phyloP scores from a whole-genome alignment of 2,329 filamentous ascomycete genomes.

The Tolypocladium guangdongense region DNA sequence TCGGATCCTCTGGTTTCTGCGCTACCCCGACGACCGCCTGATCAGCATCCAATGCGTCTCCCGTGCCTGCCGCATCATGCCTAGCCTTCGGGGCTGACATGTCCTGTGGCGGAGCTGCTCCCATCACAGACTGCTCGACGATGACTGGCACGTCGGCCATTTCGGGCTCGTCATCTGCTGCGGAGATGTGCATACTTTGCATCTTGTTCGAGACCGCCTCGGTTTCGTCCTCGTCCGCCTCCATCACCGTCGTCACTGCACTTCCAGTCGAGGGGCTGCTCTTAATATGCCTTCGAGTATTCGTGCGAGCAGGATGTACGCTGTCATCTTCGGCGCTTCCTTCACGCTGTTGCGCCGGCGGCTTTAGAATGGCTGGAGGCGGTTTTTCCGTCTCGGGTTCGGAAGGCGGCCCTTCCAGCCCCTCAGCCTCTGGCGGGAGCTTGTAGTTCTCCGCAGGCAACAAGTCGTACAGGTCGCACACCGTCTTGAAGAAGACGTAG shows the following conservation, averaged over 20 bases:
- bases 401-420: slow-evolving; percentile 45
- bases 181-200: slow-evolving; percentile 34
- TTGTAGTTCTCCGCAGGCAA: slow-evolving; percentile 94
- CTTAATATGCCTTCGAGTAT: slow-evolving; percentile 70
- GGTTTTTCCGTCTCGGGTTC: slow-evolving; percentile 31
- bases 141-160: slow-evolving; percentile 29
- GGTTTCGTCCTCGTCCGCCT: slow-evolving; percentile 67
- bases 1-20: neutral
- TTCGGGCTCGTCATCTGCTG: slow-evolving; percentile 42
- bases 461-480: slow-evolving; percentile 84
- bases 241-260: slow-evolving; percentile 69
- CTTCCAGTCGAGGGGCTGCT: slow-evolving; percentile 72
- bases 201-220: slow-evolving; percentile 35
- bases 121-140: slow-evolving; percentile 24
- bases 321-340: slow-evolving; percentile 33
- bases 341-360: slow-evolving; percentile 17
- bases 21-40: slow-evolving; percentile 1
- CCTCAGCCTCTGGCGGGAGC: slow-evolving; percentile 85
- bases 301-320: slow-evolving; percentile 47
- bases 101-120: slow-evolving; percentile 3
- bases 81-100: slow-evolving; percentile 4
- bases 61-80: slow-evolving; percentile 3
- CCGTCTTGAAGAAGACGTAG: slow-evolving; percentile 94
- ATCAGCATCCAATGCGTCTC: slow-evolving; percentile 1
- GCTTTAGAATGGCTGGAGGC: slow-evolving; percentile 25